These are phyloP conservation scores for Mycena maculata DNA, from an alignment of 768 basidiomycete genomes.

Conservation along the genomic window DNA sequence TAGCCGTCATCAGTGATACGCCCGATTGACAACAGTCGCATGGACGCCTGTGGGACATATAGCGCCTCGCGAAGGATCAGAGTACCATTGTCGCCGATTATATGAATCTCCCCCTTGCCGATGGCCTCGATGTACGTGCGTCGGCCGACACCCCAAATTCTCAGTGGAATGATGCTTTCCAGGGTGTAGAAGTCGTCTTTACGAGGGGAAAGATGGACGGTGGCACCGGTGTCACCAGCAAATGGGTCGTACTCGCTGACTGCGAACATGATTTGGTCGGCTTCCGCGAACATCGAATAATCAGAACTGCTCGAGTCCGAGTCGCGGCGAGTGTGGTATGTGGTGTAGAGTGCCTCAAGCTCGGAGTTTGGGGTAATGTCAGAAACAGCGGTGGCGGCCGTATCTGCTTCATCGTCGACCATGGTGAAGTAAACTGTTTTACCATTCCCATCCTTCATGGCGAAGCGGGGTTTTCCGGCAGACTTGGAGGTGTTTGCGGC, in stretches of 20 bases:
- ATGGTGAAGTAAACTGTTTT: conserved; percentile 14
- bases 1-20: conserved; percentile 11
- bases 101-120: conserved; percentile 26
- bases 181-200: conserved; percentile 31
- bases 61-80: conserved; percentile 28
- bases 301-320: not conserved
- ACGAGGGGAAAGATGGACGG: conserved; percentile 33
- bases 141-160: conserved; percentile 32
- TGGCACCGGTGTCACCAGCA: conserved; percentile 22
- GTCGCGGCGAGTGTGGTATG: conserved; percentile 6
- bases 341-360: not conserved
- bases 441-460: conserved; percentile 2
- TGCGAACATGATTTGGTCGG: not conserved
- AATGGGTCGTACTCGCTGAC: conserved; percentile 4
- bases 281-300: not conserved
- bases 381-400: not conserved
- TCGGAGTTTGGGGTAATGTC: not conserved
- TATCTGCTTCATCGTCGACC: not conserved
- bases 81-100: not conserved
- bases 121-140: conserved; percentile 33
- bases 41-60: conserved; percentile 29
- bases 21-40: conserved; percentile 36
- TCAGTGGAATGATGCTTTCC: conserved; percentile 11
- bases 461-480: not conserved
- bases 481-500: conserved; percentile 5